Percentiles rank a stretch among this genome's conserved stretches.
These are phyloP conservation scores for Barnettozyma wickerhamii DNA, from an alignment of 805 yeast species.

Conservation along the genomic window DNA sequence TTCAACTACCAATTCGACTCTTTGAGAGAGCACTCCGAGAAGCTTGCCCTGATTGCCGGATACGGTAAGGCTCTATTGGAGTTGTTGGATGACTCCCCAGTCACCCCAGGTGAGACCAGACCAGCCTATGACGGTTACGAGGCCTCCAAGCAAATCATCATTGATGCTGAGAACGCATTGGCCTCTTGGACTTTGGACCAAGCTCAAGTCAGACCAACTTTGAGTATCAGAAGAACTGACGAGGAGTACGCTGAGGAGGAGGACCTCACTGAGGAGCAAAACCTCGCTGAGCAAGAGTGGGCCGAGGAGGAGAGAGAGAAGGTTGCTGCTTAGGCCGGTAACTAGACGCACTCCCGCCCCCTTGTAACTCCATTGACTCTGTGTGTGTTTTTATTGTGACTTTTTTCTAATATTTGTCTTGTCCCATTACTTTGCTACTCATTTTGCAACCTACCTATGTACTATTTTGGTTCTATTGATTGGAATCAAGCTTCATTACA, in stretches of 20 bases:
- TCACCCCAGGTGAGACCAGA: slow-evolving; percentile 90
- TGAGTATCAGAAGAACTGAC: slow-evolving; percentile 58
- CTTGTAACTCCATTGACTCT: too few species aligned
- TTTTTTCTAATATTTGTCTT: background rate
- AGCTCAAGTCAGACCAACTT: slow-evolving; percentile 79
- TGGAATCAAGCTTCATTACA: too few species aligned
- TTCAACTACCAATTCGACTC: slow-evolving; percentile 84
- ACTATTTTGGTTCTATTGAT: background rate
- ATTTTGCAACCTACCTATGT: too few species aligned
- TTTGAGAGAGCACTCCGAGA: slow-evolving; percentile 80
- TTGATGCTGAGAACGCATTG: slow-evolving; percentile 80
- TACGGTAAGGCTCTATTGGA: slow-evolving; percentile 85
- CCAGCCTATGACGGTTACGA: slow-evolving; percentile 87
- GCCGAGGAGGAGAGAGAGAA: slow-evolving; percentile 35
- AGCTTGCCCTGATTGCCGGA: slow-evolving; percentile 81
- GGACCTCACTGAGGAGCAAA: slow-evolving; percentile 44
- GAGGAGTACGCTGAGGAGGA: slow-evolving; percentile 49
- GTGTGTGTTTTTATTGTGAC: background rate
- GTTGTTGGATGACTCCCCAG: slow-evolving; percentile 78
- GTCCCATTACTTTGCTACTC: background rate
- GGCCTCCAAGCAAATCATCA: slow-evolving; percentile 81
- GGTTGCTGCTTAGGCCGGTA: slow-evolving; percentile 22
- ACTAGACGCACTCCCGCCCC: too few species aligned
- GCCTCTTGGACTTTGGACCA: slow-evolving; percentile 81
- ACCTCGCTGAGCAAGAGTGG: slow-evolving; percentile 50